These are phyloP conservation scores for Backusella liffmaniae DNA, from an alignment of 192 early-diverging fungal genomes.

Conservation along the genomic window DNA sequence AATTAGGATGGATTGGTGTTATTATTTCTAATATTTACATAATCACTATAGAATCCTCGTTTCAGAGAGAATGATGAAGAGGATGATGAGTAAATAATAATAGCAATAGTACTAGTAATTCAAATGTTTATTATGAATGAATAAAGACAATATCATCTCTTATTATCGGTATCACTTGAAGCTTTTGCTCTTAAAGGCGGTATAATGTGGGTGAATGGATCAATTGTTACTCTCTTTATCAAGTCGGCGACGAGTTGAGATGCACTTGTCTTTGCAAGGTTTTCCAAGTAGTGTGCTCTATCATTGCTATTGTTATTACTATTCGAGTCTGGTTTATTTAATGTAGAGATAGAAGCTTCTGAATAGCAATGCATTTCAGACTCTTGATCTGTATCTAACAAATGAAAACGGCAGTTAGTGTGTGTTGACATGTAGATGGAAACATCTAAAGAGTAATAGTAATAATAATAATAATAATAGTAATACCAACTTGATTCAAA, in stretches of 20 bases:
- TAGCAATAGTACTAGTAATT: neutral
- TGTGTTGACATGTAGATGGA: neutral
- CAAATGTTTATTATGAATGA: neutral
- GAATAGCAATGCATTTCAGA: neutral
- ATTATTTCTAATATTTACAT: neutral
- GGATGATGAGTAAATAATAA: constrained; percentile 29
- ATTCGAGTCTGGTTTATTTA: neutral
- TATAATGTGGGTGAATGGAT: neutral
- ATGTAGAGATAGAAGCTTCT: neutral
- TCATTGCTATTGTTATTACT: neutral
- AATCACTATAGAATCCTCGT: constrained; percentile 40
- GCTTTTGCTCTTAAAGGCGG: neutral
- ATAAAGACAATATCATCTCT: neutral
- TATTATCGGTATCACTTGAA: neutral
- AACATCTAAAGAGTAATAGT: neutral
- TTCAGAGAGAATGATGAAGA: constrained; percentile 48
- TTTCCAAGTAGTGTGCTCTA: neutral
- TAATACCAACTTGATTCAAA: neutral
- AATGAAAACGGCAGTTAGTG: neutral
- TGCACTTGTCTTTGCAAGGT: neutral
- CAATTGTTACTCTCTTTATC: neutral
- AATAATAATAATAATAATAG: no score
- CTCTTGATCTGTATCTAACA: neutral
- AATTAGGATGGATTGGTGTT: neutral
- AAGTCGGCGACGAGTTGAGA: neutral